Conservation (phyloP, 2,329 filamentous ascomycete species). For the Bipolaris bicolor region DNA sequence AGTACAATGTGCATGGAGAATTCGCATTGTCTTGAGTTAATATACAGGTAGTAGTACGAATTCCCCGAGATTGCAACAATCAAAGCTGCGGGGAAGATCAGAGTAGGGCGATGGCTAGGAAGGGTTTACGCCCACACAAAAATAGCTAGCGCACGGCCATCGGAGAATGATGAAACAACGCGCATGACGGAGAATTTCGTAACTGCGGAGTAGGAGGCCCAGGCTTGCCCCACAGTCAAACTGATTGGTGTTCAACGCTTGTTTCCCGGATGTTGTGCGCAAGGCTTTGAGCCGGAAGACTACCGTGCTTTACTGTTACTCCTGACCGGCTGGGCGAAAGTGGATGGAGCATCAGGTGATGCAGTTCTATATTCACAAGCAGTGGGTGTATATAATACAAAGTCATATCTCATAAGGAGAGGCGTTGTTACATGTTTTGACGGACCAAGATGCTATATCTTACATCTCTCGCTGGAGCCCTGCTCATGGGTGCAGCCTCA, state of each 20-base stretch:
- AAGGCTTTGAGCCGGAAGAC: background rate
- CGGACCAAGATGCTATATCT: conserved; percentile 9
- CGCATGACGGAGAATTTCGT: conserved; percentile 4
- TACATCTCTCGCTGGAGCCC: conserved; percentile 11
- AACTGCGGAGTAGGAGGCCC: background rate
- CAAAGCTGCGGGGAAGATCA: conserved; percentile 3
- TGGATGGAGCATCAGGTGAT: background rate
- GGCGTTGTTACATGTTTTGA: background rate
- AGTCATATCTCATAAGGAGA: background rate
- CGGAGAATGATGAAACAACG: background rate
- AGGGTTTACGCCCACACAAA: background rate
- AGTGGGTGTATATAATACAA: background rate
- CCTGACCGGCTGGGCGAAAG: background rate
- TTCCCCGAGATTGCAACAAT: background rate
- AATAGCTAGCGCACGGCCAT: conserved; percentile 2
- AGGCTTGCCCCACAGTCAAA: background rate
- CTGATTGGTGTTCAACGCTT: background rate
- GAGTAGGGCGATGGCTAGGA: background rate
- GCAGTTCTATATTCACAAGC: background rate
- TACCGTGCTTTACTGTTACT: background rate
- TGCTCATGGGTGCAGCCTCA: conserved; percentile 12
- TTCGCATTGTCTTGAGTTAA: background rate
- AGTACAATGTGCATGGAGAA: background rate
- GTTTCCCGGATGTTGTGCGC: background rate
- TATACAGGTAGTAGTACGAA: background rate